These are phyloP conservation scores for Sclerotinia sclerotiorum DNA, from an alignment of 2,329 filamentous ascomycete genomes.

Conservation along the genomic window DNA sequence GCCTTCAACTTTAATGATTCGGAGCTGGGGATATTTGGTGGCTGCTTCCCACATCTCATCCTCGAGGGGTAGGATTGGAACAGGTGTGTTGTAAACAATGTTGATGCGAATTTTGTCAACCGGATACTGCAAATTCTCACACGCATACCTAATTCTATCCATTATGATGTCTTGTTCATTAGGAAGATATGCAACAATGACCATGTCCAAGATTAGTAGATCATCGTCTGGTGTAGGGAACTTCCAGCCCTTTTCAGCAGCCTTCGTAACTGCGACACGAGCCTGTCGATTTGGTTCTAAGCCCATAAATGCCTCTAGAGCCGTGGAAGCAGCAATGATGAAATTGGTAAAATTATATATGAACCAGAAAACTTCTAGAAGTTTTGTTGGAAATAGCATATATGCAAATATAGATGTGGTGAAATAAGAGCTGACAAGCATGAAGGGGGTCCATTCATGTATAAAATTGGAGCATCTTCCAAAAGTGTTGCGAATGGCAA, in stretches of 20 bases:
- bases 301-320: slow-evolving; percentile 45
- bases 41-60: slow-evolving; percentile 44
- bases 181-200: slow-evolving; percentile 52
- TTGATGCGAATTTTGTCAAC: slow-evolving; percentile 48
- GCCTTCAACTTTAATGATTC: slow-evolving; percentile 49
- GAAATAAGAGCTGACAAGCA: slow-evolving; percentile 45
- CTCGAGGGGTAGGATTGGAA: slow-evolving; percentile 48
- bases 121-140: slow-evolving; percentile 49
- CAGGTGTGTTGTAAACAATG: slow-evolving; percentile 51
- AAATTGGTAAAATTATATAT: slow-evolving; percentile 47
- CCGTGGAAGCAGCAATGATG: slow-evolving; percentile 46
- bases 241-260: slow-evolving; percentile 43
- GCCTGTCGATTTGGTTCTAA: slow-evolving; percentile 43
- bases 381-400: slow-evolving; percentile 42
- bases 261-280: slow-evolving; percentile 42
- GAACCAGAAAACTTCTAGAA: slow-evolving; percentile 47
- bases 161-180: slow-evolving; percentile 52
- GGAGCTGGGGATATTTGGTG: slow-evolving; percentile 43
- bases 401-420: slow-evolving; percentile 45
- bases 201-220: slow-evolving; percentile 47
- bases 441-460: slow-evolving; percentile 45
- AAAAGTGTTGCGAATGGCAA: slow-evolving; percentile 6
- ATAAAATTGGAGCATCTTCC: slow-evolving; percentile 17
- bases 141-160: slow-evolving; percentile 48
- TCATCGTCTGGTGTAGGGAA: slow-evolving; percentile 46